Evolutionary conservation across 2,329 filamentous ascomycete genomes (phyloP).

Genomic region (Colletotrichum sp.): DNA sequence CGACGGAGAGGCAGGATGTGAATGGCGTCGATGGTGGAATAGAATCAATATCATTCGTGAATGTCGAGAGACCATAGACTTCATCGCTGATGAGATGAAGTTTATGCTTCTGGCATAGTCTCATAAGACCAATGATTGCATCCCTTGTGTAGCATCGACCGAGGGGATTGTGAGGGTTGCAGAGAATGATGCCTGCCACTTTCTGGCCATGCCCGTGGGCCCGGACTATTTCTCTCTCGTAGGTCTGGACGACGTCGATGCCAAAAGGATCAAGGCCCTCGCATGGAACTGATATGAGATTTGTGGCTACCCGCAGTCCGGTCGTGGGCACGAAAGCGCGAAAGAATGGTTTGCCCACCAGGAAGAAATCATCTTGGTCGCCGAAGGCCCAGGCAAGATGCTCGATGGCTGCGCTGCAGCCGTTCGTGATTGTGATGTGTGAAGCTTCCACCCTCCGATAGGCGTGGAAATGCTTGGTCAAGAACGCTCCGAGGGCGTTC

Average conservation of each 20-base stretch:
- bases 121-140: not conserved
- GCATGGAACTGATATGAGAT: not conserved
- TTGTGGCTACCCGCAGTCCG: constrained; percentile 41
- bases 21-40: not conserved
- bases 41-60: constrained; percentile 33
- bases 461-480: constrained; percentile 20
- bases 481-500: not conserved
- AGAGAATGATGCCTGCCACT: not conserved
- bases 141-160: not conserved
- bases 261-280: not conserved
- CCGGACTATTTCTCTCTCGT: not conserved
- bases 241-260: not conserved
- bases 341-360: constrained; percentile 49
- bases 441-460: constrained; percentile 29
- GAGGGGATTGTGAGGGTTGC: not conserved
- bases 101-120: constrained; percentile 26
- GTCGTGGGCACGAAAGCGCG: constrained; percentile 53
- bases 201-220: not conserved
- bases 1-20: not conserved
- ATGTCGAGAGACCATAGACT: constrained; percentile 50
- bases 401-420: constrained; percentile 44
- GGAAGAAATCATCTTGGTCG: not conserved
- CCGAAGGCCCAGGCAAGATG: constrained; percentile 41
- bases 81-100: constrained; percentile 53
- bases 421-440: constrained; percentile 42